Conservation (phyloP, 2,329 filamentous ascomycete genomes). For the Dothistroma pini region DNA sequence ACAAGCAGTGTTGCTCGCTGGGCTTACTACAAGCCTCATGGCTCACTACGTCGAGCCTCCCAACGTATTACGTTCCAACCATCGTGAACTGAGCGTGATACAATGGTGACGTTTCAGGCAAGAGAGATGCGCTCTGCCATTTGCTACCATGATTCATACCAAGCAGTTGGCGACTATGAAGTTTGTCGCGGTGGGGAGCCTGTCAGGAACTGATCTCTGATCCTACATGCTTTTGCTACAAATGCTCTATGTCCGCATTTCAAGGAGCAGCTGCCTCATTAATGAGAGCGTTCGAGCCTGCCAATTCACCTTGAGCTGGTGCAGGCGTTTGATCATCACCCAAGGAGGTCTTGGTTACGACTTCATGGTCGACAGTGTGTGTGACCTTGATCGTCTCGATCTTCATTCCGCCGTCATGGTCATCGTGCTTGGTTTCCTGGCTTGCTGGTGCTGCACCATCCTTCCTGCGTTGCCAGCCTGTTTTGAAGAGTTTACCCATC, state of each 20-base stretch:
- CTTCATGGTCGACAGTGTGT: constrained; percentile 19
- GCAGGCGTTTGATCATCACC: not conserved
- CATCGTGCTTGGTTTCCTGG: constrained; percentile 8
- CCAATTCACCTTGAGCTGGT: not conserved
- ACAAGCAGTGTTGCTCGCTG: too few relatives aligned
- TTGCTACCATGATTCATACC: too few relatives aligned
- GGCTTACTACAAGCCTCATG: not conserved
- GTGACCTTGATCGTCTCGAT: constrained; percentile 23
- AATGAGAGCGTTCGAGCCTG: not conserved
- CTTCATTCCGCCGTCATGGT: constrained; percentile 12
- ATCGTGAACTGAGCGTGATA: too few relatives aligned
- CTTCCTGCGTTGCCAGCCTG: constrained; percentile 73
- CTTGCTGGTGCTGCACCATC: constrained; percentile 5
- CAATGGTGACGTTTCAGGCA: too few relatives aligned
- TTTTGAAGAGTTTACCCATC: constrained; percentile 70
- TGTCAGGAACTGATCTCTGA: not conserved
- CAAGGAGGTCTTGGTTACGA: constrained; percentile 1
- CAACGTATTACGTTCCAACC: too few relatives aligned
- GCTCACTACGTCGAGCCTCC: too few relatives aligned
- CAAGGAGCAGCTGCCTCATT: not conserved
- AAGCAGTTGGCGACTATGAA: too few relatives aligned
- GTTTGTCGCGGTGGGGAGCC: too few relatives aligned
- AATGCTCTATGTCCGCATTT: not conserved
- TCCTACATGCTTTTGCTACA: constrained; percentile 1
- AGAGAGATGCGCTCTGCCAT: too few relatives aligned